Evolutionary conservation across 192 early-diverging fungal species (phyloP).

Genomic region (Phycomyces blakesleeanus): DNA sequence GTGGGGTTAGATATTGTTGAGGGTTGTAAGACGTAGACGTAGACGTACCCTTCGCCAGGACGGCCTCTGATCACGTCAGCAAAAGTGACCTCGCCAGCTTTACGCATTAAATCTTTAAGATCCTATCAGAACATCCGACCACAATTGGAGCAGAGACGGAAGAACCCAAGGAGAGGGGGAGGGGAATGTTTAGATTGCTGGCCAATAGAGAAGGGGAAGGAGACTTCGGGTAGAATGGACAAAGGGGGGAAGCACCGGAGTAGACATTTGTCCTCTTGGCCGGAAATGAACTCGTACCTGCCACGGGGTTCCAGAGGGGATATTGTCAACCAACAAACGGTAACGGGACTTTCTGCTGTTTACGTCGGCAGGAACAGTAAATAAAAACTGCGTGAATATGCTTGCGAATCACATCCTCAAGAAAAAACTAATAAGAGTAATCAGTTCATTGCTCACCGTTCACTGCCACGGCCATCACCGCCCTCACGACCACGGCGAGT

Average conservation of each 20-base stretch:
- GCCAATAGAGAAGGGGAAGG: constrained; percentile 13
- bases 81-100: constrained; percentile 92
- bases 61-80: constrained; percentile 84
- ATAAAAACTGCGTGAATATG: constrained; percentile 1
- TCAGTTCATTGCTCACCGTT: constrained; percentile 18
- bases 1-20: too few relatives aligned
- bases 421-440: background rate
- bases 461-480: constrained; percentile 31
- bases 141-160: constrained; percentile 9
- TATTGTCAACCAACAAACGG: constrained; percentile 74
- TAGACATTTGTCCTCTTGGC: constrained; percentile 14
- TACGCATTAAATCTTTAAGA: constrained; percentile 93
- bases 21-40: too few relatives aligned
- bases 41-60: constrained; percentile 75
- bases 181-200: background rate
- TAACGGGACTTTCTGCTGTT: constrained; percentile 44
- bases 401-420: background rate
- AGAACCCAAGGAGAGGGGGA: constrained; percentile 9
- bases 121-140: constrained; percentile 60
- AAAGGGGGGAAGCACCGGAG: constrained; percentile 3
- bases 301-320: constrained; percentile 79
- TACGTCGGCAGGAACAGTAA: background rate
- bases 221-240: constrained; percentile 14
- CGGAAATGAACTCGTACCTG: constrained; percentile 57
- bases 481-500: constrained; percentile 45